phyloP scores from a whole-genome alignment of 2,329 filamentous ascomycete species.

The Cytospora leucostoma region DNA sequence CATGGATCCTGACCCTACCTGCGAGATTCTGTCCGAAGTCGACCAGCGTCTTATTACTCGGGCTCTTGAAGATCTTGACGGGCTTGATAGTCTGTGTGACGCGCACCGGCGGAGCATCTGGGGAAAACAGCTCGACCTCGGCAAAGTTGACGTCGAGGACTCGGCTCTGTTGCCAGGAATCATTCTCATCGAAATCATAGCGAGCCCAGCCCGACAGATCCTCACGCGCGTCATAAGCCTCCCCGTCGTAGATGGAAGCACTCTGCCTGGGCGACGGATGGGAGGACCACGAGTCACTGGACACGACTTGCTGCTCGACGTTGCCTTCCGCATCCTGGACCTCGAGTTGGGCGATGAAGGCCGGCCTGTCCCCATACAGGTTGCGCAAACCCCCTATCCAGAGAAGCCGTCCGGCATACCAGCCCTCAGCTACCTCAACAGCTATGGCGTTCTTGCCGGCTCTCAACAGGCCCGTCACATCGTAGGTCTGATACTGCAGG shows the following conservation, averaged over 20 bases:
- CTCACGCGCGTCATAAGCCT: constrained; percentile 36
- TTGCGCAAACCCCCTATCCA: constrained; percentile 35
- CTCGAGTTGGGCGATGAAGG: constrained; percentile 36
- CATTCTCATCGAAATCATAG: background rate
- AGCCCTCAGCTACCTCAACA: constrained; percentile 53
- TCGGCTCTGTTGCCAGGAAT: constrained; percentile 9
- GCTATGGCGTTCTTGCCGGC: constrained; percentile 44
- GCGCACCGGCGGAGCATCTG: constrained; percentile 39
- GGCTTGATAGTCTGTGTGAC: constrained; percentile 32
- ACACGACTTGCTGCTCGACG: constrained; percentile 30
- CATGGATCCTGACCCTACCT: constrained; percentile 47
- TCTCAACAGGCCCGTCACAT: constrained; percentile 41
- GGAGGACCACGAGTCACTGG: constrained; percentile 37
- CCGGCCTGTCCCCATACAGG: constrained; percentile 38
- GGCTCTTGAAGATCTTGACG: constrained; percentile 17
- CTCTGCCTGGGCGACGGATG: constrained; percentile 28
- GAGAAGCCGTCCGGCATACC: constrained; percentile 48
- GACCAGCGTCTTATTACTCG: constrained; percentile 48
- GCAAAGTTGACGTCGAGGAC: constrained; percentile 29
- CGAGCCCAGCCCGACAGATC: constrained; percentile 30
- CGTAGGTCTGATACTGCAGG: constrained; percentile 46
- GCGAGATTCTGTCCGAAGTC: constrained; percentile 63
- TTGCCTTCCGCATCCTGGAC: constrained; percentile 30
- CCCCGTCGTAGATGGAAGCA: constrained; percentile 37
- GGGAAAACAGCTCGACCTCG: constrained; percentile 32